These are phyloP conservation scores for Penicillium sp. DNA, from an alignment of 2,329 filamentous ascomycete genomes.

Conservation along the genomic window DNA sequence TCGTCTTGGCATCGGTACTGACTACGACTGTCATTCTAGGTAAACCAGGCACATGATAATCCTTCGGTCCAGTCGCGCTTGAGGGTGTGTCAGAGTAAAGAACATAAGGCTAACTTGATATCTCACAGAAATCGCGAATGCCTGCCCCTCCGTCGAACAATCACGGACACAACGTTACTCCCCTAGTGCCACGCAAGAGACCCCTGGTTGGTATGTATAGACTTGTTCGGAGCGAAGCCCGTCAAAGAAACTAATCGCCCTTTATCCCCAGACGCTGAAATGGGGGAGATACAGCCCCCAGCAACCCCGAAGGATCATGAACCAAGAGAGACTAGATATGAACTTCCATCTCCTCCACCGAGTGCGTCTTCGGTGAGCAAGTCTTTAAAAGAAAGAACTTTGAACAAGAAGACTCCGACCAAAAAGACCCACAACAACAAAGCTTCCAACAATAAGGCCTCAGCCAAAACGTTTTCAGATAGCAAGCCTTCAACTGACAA, in stretches of 20 bases:
- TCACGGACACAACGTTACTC: background rate
- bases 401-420: too few relatives aligned
- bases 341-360: background rate
- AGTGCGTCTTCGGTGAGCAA: background rate
- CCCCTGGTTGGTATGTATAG: background rate
- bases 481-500: background rate
- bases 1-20: background rate
- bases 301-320: background rate
- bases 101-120: background rate
- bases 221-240: background rate
- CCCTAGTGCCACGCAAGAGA: background rate
- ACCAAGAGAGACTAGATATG: background rate
- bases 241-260: background rate
- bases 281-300: background rate
- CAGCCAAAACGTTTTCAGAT: too few relatives aligned
- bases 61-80: background rate
- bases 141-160: background rate
- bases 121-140: background rate
- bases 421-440: background rate
- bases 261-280: background rate
- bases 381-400: background rate
- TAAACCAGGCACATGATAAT: background rate
- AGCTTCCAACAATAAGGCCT: too few relatives aligned
- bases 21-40: background rate
- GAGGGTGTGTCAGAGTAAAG: background rate